Evolutionary conservation across 108 stramenopile species (phyloP), one percentile per base, ranked within the genome.

Genomic region (Pseudonitzschia multiseries): DNA sequence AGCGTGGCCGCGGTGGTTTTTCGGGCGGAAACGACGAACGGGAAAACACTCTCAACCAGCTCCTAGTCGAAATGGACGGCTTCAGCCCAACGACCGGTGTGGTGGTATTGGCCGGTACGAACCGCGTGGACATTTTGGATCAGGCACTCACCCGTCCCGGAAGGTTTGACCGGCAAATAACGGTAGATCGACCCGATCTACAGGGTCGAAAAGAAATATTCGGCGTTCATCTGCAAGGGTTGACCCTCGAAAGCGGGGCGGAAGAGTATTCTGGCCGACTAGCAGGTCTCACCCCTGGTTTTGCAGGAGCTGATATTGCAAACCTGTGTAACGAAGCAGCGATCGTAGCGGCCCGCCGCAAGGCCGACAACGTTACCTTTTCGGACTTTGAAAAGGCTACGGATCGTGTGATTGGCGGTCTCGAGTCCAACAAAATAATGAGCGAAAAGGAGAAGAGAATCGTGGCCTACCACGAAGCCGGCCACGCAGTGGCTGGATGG

Each of bases 281-380:
- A 73, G 89, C 82, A 59, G 72, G 90, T 18, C 75, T 94, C 21
- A 98, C 97, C 9, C 95, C 96, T 21, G 97, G 97, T 36, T 91
- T 96, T 78, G 81, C 83, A 29, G 97, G 97, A 44, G 97, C 97
- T 1, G 86, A 94, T 51, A 88, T 98, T 74, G 89, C 84, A 53
- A 96, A 97, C 72, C 74, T 98, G 51, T 82, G 96, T 44, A 98
- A 98, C 72, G 84, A 91, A 77, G 96, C 96, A 29, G 97, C 97
- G 17, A 91, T 98, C 64, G 86, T 86, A 65, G 93, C 84, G 51
- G 95, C 87, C 29, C 84, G 83, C 60, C 88, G 81, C 59, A 79
- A 78, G 33, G 85, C 72, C 21, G 80, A 79, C 12, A 73, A 82
- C 17, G 83, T 98, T 6, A 77, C 68, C 28, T 79, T 87, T 68